A percentile compares a stretch with the other conserved stretches of the same genome.
Conservation (phyloP, 331 rosid species). For the Cydonia oblonga region DNA sequence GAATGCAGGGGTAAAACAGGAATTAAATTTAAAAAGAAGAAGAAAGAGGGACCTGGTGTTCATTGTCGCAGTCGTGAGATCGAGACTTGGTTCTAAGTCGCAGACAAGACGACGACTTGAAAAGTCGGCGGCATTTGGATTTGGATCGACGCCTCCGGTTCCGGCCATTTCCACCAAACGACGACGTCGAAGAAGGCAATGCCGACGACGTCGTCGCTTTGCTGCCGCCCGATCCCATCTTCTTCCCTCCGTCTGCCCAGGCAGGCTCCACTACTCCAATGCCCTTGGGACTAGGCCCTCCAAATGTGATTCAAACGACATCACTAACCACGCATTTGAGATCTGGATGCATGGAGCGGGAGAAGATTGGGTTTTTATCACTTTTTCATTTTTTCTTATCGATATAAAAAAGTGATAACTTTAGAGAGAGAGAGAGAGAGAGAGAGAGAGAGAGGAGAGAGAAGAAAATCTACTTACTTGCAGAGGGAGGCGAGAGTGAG, state of each 20-base stretch:
- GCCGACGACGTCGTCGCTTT: constrained; percentile 32
- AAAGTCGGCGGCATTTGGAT: constrained; percentile 39
- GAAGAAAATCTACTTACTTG: not conserved
- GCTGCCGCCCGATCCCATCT: constrained; percentile 84
- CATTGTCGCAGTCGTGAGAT: constrained; percentile 62
- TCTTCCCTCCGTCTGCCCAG: not conserved
- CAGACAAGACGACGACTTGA: constrained; percentile 60
- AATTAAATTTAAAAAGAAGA: not conserved
- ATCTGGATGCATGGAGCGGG: not conserved
- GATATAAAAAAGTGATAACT: not conserved
- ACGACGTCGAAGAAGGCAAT: constrained; percentile 21
- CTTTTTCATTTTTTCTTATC: not conserved
- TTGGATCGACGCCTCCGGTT: constrained; percentile 50
- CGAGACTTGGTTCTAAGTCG: constrained; percentile 49
- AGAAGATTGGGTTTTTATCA: not conserved
- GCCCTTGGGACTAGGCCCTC: not conserved
- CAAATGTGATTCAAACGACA: not conserved
- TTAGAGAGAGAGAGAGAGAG: not conserved
- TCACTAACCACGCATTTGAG: not conserved
- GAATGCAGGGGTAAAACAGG: not conserved
- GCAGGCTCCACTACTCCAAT: not conserved
- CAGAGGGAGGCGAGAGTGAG: not conserved
- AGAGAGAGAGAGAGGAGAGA: not conserved
- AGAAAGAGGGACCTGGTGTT: constrained; percentile 41
- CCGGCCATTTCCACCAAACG: constrained; percentile 12